Base-by-base conservation (phyloP, 2,329 filamentous ascomycete species). In the Trichoderma harzianum region DNA sequence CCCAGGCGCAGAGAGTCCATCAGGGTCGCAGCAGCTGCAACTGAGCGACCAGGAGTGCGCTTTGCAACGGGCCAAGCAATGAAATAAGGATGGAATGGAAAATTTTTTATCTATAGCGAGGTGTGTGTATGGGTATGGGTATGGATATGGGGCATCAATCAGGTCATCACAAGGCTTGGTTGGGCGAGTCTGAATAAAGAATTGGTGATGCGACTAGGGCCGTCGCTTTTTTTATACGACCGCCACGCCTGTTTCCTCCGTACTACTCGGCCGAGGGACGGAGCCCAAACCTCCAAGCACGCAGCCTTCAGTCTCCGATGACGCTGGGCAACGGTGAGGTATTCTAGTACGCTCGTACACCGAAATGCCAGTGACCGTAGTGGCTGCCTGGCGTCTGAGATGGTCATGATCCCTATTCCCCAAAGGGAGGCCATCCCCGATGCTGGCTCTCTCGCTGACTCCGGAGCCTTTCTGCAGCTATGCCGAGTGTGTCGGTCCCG, bases 361-460 rank as follows among this genome's bases (percentile, higher is more conserved):
- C 66, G 66, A 69, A 69, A 28, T 18, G 34, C 58, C 24, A 39
- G 16, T 21, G 30, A 21, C 30, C 57, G 21, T 69, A n/a, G 39
- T 24, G 36, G 66, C 36, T 69, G 55, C 66, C 66, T 61, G 66
- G 53, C 26, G 51, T 51, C 28, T n/a, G 14, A 47, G 26, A 30
- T 28, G 51, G 53, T n/a, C 28, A 26, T 43, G 26, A 36, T 68
- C 57, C 53, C n/a, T 60, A 60, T 58, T 32, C 55, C 55, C 55
- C 55, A 61, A 69, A 51, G 32, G 39, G 66, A 69, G 66, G 57
- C 66, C 66, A 69, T 32, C 39, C 62, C 62, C 43, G 62, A 65
- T 24, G 39, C 39, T 62, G 30, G 58, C 58, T 62, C 32, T 26
- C 32, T 65, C 62, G 62, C 39, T 51, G 26, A 53, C 43, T 68